Evolutionary conservation across 768 basidiomycete genomes (phyloP).

Genomic region (Mycena galopus): DNA sequence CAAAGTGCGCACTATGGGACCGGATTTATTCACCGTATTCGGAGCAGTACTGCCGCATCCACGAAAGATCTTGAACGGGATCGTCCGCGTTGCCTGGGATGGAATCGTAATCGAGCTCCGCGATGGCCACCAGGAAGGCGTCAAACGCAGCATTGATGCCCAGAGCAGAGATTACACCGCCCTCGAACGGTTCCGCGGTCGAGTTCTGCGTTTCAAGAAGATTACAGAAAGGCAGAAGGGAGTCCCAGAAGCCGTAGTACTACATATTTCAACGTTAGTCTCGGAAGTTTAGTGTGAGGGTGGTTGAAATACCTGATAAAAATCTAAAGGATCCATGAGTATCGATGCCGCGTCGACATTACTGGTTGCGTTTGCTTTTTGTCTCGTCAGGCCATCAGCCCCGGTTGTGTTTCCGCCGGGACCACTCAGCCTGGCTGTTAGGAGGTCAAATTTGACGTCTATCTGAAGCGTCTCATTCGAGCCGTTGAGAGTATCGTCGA

Average conservation of each 20-base stretch:
- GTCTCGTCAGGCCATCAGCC: conserved; percentile 49
- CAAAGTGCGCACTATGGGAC: not conserved
- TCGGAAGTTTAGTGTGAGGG: not conserved
- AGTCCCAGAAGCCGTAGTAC: conserved; percentile 63
- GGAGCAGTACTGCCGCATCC: conserved; percentile 69
- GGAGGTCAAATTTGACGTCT: conserved; percentile 57
- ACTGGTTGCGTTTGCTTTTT: conserved; percentile 51
- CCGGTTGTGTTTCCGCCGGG: conserved; percentile 56
- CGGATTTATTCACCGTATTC: conserved; percentile 57
- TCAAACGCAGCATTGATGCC: conserved; percentile 53
- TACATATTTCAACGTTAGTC: conserved; percentile 33
- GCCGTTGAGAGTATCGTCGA: conserved; percentile 52
- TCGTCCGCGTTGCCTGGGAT: conserved; percentile 57
- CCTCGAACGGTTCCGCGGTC: conserved; percentile 52
- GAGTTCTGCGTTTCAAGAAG: conserved; percentile 59
- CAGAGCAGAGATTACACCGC: conserved; percentile 50
- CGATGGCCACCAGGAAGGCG: conserved; percentile 57
- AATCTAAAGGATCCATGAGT: conserved; percentile 62
- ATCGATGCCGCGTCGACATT: conserved; percentile 57
- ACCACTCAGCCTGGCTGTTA: conserved; percentile 58
- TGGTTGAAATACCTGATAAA: conserved; percentile 56
- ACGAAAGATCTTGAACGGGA: conserved; percentile 58
- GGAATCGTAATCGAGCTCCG: conserved; percentile 60
- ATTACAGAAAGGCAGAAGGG: conserved; percentile 62
- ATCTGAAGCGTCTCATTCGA: conserved; percentile 47